Evolutionary conservation across 441 rosid species (phyloP), one percentile per base, ranked within the genome.

Genomic region (Dalechampia spathulata): DNA sequence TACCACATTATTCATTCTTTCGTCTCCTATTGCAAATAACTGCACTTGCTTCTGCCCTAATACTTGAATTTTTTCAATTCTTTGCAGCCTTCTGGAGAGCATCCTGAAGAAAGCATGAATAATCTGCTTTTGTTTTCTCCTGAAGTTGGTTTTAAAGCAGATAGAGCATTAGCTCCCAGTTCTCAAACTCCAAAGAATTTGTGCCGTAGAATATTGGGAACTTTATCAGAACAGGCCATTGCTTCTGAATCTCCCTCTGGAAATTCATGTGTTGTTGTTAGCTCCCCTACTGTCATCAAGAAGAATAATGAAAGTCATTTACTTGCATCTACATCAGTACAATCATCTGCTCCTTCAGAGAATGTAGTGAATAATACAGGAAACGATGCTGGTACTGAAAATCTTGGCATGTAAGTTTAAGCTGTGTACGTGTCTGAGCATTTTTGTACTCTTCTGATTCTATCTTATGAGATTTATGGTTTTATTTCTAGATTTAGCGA

Each of bases 401-500:
- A 72, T 55, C 66, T 60, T 56, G 76, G 67, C 83, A 76, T 83
- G 99, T 90, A 66, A 80, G 91, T 68, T 68, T 54, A 15, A 17
- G 8, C 41, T 27, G 52, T 10, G 1, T 6, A 12, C 3, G 15
- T 48, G 13, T 32, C 12, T 15, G n/a, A 51, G 30, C 27, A 14
- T 11, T 12, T 46, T 43, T 40, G n/a, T n/a, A 28, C 53, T 7
- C 12, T 7, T 15, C 10, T 49, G 40, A 7, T 56, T 51, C n/a
- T 50, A 43, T 55, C 45, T 49, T n/a, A 42, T 10, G 43, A 42
- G 55, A 39, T 47, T 36, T 19, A 48, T 60, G 20, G 21, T 52
- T 7, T 36, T 57, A 9, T 62, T 61, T 72, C 22, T 80, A 90
- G 99, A 73, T 87, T 87, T 67, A 81, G 95, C 60, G 95, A 77